phyloP scores from a whole-genome alignment of 495 filamentous ascomycete species.

The Penicillium herquei region DNA sequence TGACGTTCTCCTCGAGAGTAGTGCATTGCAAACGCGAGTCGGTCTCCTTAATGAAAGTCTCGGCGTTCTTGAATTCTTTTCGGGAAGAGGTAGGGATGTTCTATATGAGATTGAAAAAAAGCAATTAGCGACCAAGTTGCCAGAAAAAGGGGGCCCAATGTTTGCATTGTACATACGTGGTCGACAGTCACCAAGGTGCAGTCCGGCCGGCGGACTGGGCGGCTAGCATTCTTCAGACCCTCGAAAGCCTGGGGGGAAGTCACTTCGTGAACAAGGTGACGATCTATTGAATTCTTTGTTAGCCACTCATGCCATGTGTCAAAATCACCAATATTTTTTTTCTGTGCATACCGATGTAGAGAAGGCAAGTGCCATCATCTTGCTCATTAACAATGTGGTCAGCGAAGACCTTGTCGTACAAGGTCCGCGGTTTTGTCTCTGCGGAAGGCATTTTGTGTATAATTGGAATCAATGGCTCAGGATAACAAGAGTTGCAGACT shows the following conservation, averaged over 20 bases:
- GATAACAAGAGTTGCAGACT: slow-evolving; percentile 18
- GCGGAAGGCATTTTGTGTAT: slow-evolving; percentile 71
- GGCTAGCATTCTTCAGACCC: slow-evolving; percentile 80
- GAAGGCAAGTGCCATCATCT: slow-evolving; percentile 83
- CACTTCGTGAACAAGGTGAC: slow-evolving; percentile 97
- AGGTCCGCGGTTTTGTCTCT: slow-evolving; percentile 74
- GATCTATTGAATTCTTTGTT: slow-evolving; percentile 48
- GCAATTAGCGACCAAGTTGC: background rate
- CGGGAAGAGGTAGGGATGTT: slow-evolving; percentile 89
- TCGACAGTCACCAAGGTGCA: slow-evolving; percentile 96
- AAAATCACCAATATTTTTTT: too few relatives aligned
- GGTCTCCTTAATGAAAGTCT: slow-evolving; percentile 82
- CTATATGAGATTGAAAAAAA: slow-evolving; percentile 40
- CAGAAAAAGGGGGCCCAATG: background rate
- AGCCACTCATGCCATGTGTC: background rate
- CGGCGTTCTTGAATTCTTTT: slow-evolving; percentile 84
- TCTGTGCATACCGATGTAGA: slow-evolving; percentile 76
- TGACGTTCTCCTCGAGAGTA: slow-evolving; percentile 95
- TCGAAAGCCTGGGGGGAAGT: slow-evolving; percentile 99
- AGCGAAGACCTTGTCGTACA: slow-evolving; percentile 97
- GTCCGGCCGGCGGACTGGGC: slow-evolving; percentile 87
- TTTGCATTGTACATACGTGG: slow-evolving; percentile 64
- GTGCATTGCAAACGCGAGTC: slow-evolving; percentile 92
- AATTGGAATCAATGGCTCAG: slow-evolving; percentile 13
- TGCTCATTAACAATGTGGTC: slow-evolving; percentile 93